Evolutionary conservation across 1,284 basidiomycete genomes (phyloP), one percentile per base, ranked within the genome.

Genomic region (Boletus smithii): DNA sequence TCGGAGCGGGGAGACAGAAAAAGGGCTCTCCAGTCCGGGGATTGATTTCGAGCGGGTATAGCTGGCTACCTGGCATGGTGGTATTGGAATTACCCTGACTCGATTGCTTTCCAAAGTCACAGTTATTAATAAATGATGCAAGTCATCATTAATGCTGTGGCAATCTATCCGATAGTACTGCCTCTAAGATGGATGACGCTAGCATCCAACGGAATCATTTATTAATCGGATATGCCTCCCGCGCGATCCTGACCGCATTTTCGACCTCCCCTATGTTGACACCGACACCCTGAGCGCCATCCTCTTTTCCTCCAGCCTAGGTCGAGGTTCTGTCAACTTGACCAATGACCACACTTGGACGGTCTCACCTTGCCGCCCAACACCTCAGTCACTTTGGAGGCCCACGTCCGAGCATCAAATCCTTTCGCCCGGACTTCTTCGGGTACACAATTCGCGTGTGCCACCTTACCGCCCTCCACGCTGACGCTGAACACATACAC

Each of bases 291-390:
- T 94, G 91, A 3, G 88, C 88, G 47, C 81, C 78, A 40, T 97
- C 94, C 50, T 91, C 89, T 70, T 93, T 95, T 17, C 94, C 94
- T 50, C 94, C 94, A 49, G 91, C 91, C 89, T 92, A 58, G 10
- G 50, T 45, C 48, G 31, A 33, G n/a, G 38, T 42, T 34, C 45
- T 44, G 53, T 65, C 32, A 54, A 8, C 51, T 38, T 36, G 35
- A 20, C 7, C 40, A 22, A 45, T 34, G 34, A 37, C 5, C 20
- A 20, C 5, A 16, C 29, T 26, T 5, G 10, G 3, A 30, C 14
- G 1, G 11, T 18, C 69, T 54, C 55, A 89, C 90, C 83, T 95
- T 97, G 40, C 95, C 94, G 32, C 93, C 92, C 11, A 97, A 59
- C 5, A 94, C 69, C 38, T 84, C 84, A 8, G 79, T 75, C 7